phyloP scores from a whole-genome alignment of 2,329 filamentous ascomycete genomes.

The Fusarium aywerte region DNA sequence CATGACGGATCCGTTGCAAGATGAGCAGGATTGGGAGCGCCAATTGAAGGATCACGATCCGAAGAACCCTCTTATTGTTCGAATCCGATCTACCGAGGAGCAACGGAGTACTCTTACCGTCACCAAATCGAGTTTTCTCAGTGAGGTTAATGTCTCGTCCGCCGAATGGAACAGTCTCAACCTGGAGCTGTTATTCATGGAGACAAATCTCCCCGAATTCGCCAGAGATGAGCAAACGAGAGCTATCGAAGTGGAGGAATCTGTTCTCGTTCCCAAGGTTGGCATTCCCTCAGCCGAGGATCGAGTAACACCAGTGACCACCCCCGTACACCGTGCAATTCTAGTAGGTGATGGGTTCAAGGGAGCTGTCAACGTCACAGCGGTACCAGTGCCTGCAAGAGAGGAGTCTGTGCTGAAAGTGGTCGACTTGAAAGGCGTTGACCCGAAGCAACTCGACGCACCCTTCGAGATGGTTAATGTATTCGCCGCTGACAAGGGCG shows the following conservation, averaged over 20 bases:
- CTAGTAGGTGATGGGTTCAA: slow-evolving; percentile 78
- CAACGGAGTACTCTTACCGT: slow-evolving; percentile 46
- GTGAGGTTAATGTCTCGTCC: slow-evolving; percentile 71
- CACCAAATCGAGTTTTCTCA: slow-evolving; percentile 55
- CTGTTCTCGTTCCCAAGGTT: slow-evolving; percentile 79
- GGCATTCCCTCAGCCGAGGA: slow-evolving; percentile 75
- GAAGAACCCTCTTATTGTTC: slow-evolving; percentile 70
- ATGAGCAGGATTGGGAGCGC: slow-evolving; percentile 73
- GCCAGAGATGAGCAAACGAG: slow-evolving; percentile 47
- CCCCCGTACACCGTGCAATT: slow-evolving; percentile 85
- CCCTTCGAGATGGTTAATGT: slow-evolving; percentile 72
- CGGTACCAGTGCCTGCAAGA: slow-evolving; percentile 54
- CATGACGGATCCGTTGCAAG: slow-evolving; percentile 74
- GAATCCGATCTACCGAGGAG: slow-evolving; percentile 56
- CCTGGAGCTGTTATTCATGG: slow-evolving; percentile 71
- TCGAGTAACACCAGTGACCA: slow-evolving; percentile 73
- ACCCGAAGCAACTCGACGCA: slow-evolving; percentile 50
- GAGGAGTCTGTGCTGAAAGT: slow-evolving; percentile 62
- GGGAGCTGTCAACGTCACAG: slow-evolving; percentile 68
- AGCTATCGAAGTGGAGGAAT: slow-evolving; percentile 64
- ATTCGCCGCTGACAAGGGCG: slow-evolving; percentile 67
- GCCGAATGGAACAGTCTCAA: slow-evolving; percentile 69
- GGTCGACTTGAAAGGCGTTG: slow-evolving; percentile 65
- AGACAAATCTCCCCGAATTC: slow-evolving; percentile 56
- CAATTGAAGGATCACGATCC: slow-evolving; percentile 64